Evolutionary conservation across 1,284 basidiomycete species (phyloP), one percentile per base, ranked within the genome.

Genomic region (Grifola frondosa): DNA sequence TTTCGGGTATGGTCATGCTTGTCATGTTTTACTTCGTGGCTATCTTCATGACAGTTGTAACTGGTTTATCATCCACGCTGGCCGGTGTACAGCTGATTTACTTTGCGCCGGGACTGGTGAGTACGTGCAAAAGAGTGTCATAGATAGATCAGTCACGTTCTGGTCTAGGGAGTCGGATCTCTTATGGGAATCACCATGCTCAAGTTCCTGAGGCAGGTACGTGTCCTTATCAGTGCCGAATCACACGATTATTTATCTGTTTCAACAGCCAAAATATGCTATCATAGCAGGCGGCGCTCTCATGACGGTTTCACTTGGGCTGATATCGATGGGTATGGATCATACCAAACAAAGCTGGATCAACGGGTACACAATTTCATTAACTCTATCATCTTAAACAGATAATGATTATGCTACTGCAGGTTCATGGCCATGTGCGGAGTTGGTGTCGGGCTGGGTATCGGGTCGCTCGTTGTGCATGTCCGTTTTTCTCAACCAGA

Each of bases 21-120:
- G 74, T 73, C 39, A 69, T 73, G 63, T 75, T 77, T 57, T 78
- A 77, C 53, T 78, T 77, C 46, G 63, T 77, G 33, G 66, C 76
- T 0, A 73, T 77, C 37, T 77, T 75, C 58, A 68, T 73, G 56
- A 66, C 67, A 6, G 64, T 76, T 38, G 75, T 73, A 9, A 59
- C 58, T 23, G 70, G 69, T 2, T 50, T 65, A 22, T 59, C 64
- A 13, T 56, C 71, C 10, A 56, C 62, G 12, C 51, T 64, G 21
- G 63, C 71, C 13, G 75, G 75, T 29, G 61, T 69, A 17, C 75
- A 77, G 46, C 49, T 77, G 20, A 56, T 77, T 10, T 77, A 68
- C 53, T 75, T 77, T 43, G 64, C 72, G 2, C 74, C 76, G 4
- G 75, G 74, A 24, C 51, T 71, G 53, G 74, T 69, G 44, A 48